Percentiles rank a stretch among this genome's conserved stretches.
Conservation (phyloP, 768 basidiomycete species). For the Chalciporus sphaerocephalus region DNA sequence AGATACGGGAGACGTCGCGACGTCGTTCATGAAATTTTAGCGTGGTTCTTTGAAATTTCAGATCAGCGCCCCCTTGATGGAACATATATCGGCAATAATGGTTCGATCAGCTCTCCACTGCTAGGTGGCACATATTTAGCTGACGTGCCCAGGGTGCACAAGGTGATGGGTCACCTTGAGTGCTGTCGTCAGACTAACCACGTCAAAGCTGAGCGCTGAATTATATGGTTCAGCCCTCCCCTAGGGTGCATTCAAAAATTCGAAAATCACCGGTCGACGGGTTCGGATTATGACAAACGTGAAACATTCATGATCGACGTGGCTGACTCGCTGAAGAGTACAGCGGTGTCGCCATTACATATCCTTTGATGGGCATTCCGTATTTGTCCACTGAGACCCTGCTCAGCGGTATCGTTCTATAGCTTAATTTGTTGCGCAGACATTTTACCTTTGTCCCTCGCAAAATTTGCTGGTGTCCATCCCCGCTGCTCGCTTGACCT, state of each 20-base stretch:
- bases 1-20: slow-evolving; percentile 16
- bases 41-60: slow-evolving; percentile 25
- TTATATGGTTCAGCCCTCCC: too few species aligned
- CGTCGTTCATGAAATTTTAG: slow-evolving; percentile 22
- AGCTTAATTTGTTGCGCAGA: slow-evolving; percentile 25
- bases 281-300: slow-evolving; percentile 30
- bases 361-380: slow-evolving; percentile 27
- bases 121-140: background rate
- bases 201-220: too few species aligned
- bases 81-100: slow-evolving; percentile 1
- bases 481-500: too few species aligned
- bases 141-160: background rate
- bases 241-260: background rate
- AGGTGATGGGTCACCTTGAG: too few species aligned
- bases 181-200: too few species aligned
- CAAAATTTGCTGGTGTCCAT: too few species aligned
- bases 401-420: slow-evolving; percentile 32
- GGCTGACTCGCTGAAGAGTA: slow-evolving; percentile 19
- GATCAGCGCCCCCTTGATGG: slow-evolving; percentile 8
- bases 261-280: slow-evolving; percentile 11
- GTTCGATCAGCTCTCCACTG: slow-evolving; percentile 1
- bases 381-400: slow-evolving; percentile 39
- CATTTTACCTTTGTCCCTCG: background rate
- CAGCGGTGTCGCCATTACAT: slow-evolving; percentile 15
- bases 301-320: slow-evolving; percentile 48